Conservation (phyloP, 768 basidiomycete species). For the Agrocybe praecox region DNA sequence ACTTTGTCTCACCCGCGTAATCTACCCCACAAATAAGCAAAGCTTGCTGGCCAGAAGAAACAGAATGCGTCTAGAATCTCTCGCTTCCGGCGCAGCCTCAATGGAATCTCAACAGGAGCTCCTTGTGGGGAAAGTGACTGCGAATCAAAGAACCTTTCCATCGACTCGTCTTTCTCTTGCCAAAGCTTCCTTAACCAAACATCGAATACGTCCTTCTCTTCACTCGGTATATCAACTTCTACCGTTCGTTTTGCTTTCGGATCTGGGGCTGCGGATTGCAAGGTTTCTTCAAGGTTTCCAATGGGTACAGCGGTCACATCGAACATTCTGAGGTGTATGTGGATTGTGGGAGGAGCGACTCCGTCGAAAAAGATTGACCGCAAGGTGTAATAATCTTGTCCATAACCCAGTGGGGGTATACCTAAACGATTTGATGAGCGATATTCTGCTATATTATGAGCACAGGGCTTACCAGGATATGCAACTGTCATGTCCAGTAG, state of each 20-base stretch:
- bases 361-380: conserved; percentile 85
- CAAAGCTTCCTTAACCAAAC: conserved; percentile 82
- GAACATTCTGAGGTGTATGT: conserved; percentile 86
- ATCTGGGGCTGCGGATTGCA: conserved; percentile 29
- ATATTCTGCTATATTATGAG: neutral
- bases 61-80: conserved; percentile 72
- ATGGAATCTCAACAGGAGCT: conserved; percentile 52
- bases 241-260: conserved; percentile 28
- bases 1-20: conserved; percentile 28
- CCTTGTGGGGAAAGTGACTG: conserved; percentile 43
- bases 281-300: conserved; percentile 49
- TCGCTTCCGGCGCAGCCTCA: conserved; percentile 52
- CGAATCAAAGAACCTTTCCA: conserved; percentile 64
- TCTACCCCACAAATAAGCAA: conserved; percentile 51
- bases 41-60: conserved; percentile 63
- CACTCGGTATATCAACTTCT: conserved; percentile 53
- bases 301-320: conserved; percentile 75
- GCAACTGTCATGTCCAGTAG: conserved; percentile 91
- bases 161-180: conserved; percentile 80
- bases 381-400: conserved; percentile 88
- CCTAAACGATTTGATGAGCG: conserved; percentile 40
- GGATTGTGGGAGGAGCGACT: conserved; percentile 80
- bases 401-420: conserved; percentile 77
- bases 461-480: conserved; percentile 71
- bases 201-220: conserved; percentile 73